Evolutionary conservation across 2,329 filamentous ascomycete species (phyloP).

Genomic region (Fusarium bulbicola): DNA sequence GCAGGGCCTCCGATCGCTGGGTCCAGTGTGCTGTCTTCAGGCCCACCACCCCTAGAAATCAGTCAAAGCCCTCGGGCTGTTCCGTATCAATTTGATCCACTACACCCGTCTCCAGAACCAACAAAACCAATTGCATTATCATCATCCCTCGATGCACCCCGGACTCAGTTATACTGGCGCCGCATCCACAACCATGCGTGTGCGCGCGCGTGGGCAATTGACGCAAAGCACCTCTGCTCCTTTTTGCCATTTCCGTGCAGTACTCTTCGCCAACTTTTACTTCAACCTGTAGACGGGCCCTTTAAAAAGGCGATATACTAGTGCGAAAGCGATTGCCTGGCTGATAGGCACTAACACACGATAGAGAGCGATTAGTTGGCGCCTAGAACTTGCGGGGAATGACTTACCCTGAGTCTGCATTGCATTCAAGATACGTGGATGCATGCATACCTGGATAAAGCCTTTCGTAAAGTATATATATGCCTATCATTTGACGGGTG

Average conservation of each 20-base stretch:
- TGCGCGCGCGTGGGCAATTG: background rate
- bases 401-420: background rate
- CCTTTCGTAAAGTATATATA: background rate
- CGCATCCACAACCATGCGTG: background rate
- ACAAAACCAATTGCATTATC: background rate
- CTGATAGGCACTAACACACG: background rate
- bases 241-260: background rate
- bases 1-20: too few relatives aligned
- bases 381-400: background rate
- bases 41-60: background rate
- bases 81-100: background rate
- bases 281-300: background rate
- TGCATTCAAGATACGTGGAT: background rate
- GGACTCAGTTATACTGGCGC: background rate
- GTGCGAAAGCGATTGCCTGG: background rate
- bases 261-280: background rate
- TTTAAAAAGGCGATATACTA: background rate
- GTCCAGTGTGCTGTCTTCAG: background rate
- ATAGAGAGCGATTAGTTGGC: background rate
- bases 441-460: background rate
- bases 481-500: background rate
- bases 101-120: background rate
- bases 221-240: background rate
- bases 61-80: background rate
- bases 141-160: background rate